Conservation (phyloP, 2,329 filamentous ascomycete species). For the Ampelomyces quisqualis region DNA sequence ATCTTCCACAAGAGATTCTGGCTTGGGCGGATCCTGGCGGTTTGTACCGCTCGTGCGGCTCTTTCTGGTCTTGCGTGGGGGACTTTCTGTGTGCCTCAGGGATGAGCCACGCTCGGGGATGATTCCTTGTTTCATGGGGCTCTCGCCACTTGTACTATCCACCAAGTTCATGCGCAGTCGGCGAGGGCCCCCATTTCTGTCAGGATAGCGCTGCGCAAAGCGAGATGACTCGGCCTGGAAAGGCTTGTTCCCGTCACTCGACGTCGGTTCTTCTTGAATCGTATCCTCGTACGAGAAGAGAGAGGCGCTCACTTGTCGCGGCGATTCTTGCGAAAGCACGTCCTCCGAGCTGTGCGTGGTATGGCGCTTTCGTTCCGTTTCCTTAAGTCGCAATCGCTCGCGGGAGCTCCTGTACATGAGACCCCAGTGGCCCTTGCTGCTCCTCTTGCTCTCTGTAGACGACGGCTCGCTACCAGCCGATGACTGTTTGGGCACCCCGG, state of each 20-base stretch:
- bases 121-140: slow-evolving; percentile 31
- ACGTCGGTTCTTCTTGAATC: slow-evolving; percentile 40
- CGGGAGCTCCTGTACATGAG: slow-evolving; percentile 74
- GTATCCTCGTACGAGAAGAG: slow-evolving; percentile 39
- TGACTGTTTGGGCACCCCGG: slow-evolving; percentile 26
- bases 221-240: slow-evolving; percentile 30
- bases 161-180: slow-evolving; percentile 30
- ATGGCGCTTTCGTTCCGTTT: slow-evolving; percentile 61
- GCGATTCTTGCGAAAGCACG: slow-evolving; percentile 31
- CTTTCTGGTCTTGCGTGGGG: slow-evolving; percentile 35
- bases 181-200: slow-evolving; percentile 36
- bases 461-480: slow-evolving; percentile 36
- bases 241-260: slow-evolving; percentile 15
- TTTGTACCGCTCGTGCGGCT: slow-evolving; percentile 23
- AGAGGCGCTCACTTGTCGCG: slow-evolving; percentile 25
- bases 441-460: slow-evolving; percentile 40
- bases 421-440: slow-evolving; percentile 51
- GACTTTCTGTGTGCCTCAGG: slow-evolving; percentile 36
- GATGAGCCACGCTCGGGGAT: slow-evolving; percentile 41
- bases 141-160: slow-evolving; percentile 26
- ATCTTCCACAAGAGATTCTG: slow-evolving; percentile 30
- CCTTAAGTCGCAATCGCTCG: slow-evolving; percentile 64
- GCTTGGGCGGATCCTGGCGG: slow-evolving; percentile 31
- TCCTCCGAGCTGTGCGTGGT: slow-evolving; percentile 48
- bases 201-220: slow-evolving; percentile 32